Evolutionary conservation across 257 asterid genomes (phyloP), one percentile per base, ranked within the genome.

Genomic region (Leptodermis oblonga): DNA sequence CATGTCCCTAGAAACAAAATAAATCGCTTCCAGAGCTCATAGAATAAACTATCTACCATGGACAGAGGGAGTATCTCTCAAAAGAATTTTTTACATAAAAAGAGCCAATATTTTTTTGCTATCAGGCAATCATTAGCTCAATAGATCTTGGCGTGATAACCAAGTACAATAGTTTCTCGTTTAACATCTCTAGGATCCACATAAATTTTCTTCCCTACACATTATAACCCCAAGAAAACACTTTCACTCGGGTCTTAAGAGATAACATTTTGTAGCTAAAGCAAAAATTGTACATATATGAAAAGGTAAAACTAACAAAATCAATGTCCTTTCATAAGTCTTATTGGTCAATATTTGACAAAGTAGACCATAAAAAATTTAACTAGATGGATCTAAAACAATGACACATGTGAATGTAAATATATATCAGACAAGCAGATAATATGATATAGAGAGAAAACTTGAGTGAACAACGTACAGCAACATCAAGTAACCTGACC

Each of bases 401-500:
- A 33, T 26, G 6, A 28, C n/a, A 34, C 3, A 9, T 31, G 22
- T 28, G 63, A 58, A 11, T 56, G 2, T 7, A 18, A 51, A 28
- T n/a, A 11, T n/a, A n/a, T n/a, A n/a, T n/a, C n/a, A n/a, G n/a
- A n/a, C n/a, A n/a, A n/a, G n/a, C n/a, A n/a, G n/a, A n/a, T n/a
- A n/a, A n/a, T n/a, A n/a, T n/a, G n/a, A n/a, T n/a, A 63, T 45
- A 4, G 20, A 31, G n/a, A 26, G 28, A 43, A 25, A 14, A 20
- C 18, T 65, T 28, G 15, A 26, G 55, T 71, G 54, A 46, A n/a
- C n/a, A n/a, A 82, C 99, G 76, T 86, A 93, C 99, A 75, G 97
- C 96, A 83, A 87, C 86, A 80, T 82, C 82, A 58, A 93, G 95
- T 85, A 93, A 75, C 75, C 95, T 96, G 69, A 80, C 73, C 73